Percentiles rank a stretch among this genome's conserved stretches.
Evolutionary conservation across 2,329 filamentous ascomycete genomes (phyloP).

Genomic region (Fusarium fujikuroi): DNA sequence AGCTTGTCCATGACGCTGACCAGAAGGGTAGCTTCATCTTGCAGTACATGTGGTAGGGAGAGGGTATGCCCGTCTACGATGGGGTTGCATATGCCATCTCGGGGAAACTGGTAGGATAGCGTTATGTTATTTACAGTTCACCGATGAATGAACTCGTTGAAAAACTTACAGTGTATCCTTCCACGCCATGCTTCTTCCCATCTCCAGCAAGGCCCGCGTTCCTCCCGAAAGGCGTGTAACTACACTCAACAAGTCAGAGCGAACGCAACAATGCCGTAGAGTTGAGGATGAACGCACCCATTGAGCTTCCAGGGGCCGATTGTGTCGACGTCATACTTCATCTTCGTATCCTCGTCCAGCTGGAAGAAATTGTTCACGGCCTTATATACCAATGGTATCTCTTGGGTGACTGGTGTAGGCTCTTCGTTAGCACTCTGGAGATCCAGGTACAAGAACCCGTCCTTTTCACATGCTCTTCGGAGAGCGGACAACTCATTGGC

Average conservation of each 20-base stretch:
- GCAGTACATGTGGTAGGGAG: not conserved
- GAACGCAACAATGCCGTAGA: not conserved
- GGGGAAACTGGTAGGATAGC: not conserved
- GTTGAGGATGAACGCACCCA: not conserved
- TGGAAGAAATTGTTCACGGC: not conserved
- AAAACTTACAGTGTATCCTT: not conserved
- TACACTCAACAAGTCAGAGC: not conserved
- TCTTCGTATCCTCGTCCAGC: not conserved
- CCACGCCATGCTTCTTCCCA: not conserved
- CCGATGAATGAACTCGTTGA: rapidly evolving
- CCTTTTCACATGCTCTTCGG: not conserved
- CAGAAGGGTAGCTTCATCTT: not conserved
- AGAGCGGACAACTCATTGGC: not conserved
- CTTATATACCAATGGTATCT: not conserved
- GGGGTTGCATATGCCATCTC: not conserved
- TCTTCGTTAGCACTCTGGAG: not conserved
- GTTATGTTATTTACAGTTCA: not conserved
- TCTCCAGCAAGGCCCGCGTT: not conserved
- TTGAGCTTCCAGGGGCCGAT: not conserved
- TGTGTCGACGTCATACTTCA: not conserved
- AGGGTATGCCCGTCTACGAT: not conserved
- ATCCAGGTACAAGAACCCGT: not conserved
- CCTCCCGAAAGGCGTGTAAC: not conserved
- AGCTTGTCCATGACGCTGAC: not conserved
- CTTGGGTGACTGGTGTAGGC: not conserved